A percentile compares a stretch with the other conserved stretches of the same genome.
Conservation (phyloP, 177 flowering plant genomes). For the Tripterygium wilfordii region DNA sequence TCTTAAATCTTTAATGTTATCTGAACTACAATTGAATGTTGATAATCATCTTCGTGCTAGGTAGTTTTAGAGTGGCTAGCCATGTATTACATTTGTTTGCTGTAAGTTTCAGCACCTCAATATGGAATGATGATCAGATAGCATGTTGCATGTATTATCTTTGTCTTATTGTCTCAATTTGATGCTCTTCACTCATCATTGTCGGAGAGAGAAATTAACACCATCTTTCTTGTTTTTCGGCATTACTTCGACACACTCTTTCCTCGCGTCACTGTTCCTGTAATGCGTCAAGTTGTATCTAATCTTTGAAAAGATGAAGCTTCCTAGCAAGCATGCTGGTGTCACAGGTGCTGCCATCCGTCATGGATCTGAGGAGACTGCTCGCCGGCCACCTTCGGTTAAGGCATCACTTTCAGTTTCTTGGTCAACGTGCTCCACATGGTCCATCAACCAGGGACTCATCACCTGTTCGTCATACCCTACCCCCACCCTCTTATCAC, state of each 20-base stretch:
- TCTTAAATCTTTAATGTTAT: too few relatives aligned
- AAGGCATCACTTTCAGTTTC: conserved; percentile 98
- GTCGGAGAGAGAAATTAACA: neutral
- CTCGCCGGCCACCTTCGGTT: conserved; percentile 96
- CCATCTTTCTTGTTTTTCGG: conserved; percentile 36
- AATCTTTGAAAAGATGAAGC: conserved; percentile 91
- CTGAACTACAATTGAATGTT: too few relatives aligned
- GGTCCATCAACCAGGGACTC: conserved; percentile 97
- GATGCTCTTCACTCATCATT: too few relatives aligned
- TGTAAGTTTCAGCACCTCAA: neutral
- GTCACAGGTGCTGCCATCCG: conserved; percentile 76
- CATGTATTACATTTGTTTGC: too few relatives aligned
- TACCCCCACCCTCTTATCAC: conserved; percentile 50
- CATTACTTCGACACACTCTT: conserved; percentile 98
- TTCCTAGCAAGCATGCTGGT: conserved; percentile 75
- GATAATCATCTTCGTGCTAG: too few relatives aligned
- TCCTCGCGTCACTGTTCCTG: conserved; percentile 92
- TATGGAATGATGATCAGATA: too few relatives aligned
- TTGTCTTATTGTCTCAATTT: too few relatives aligned
- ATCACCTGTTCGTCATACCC: conserved; percentile 87
- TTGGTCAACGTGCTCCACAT: conserved; percentile 98
- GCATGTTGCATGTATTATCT: too few relatives aligned
- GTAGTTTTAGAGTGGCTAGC: too few relatives aligned
- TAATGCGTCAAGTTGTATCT: conserved; percentile 67
- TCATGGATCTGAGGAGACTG: conserved; percentile 92